Percentiles rank a stretch among this genome's conserved stretches.
These are phyloP conservation scores for Erodium chrysanthum DNA, from an alignment of 441 rosid species.

Conservation along the genomic window DNA sequence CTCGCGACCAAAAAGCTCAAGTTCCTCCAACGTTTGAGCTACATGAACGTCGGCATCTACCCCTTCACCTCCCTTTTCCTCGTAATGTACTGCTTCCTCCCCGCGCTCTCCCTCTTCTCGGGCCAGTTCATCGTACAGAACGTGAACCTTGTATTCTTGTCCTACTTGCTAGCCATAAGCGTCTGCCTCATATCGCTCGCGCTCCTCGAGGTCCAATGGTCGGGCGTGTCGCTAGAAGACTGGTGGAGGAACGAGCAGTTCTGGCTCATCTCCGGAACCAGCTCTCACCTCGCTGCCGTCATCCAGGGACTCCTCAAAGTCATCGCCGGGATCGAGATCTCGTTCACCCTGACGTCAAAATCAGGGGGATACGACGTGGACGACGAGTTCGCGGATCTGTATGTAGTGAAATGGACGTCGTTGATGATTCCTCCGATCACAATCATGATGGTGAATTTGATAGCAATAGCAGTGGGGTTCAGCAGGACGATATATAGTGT, in stretches of 20 bases:
- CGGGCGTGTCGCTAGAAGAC: conserved; percentile 26
- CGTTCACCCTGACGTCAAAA: conserved; percentile 63
- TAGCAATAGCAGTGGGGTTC: conserved; percentile 46
- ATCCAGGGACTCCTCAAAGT: conserved; percentile 55
- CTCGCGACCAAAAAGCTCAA: conserved; percentile 52
- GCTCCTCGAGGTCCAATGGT: conserved; percentile 61
- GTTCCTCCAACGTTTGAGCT: conserved; percentile 53
- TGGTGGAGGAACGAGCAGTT: conserved; percentile 27
- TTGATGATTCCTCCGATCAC: conserved; percentile 58
- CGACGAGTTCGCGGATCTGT: conserved; percentile 51
- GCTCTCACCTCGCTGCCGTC: conserved; percentile 66
- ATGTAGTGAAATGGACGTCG: conserved; percentile 47
- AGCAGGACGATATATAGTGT: conserved; percentile 49
- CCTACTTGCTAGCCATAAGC: conserved; percentile 45
- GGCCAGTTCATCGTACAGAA: conserved; percentile 60
- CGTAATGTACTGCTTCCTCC: conserved; percentile 53
- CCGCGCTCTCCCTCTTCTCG: conserved; percentile 53
- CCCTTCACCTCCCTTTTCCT: conserved; percentile 71
- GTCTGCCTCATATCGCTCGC: conserved; percentile 50
- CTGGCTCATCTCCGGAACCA: conserved; percentile 65
- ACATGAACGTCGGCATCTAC: conserved; percentile 58
- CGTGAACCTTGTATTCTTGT: conserved; percentile 35
- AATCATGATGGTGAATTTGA: conserved; percentile 47
- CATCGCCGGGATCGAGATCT: conserved; percentile 56
- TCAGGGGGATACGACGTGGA: conserved; percentile 48